These are phyloP conservation scores for Rhodotorula sp. DNA, from an alignment of 1,284 basidiomycete genomes.

Conservation along the genomic window DNA sequence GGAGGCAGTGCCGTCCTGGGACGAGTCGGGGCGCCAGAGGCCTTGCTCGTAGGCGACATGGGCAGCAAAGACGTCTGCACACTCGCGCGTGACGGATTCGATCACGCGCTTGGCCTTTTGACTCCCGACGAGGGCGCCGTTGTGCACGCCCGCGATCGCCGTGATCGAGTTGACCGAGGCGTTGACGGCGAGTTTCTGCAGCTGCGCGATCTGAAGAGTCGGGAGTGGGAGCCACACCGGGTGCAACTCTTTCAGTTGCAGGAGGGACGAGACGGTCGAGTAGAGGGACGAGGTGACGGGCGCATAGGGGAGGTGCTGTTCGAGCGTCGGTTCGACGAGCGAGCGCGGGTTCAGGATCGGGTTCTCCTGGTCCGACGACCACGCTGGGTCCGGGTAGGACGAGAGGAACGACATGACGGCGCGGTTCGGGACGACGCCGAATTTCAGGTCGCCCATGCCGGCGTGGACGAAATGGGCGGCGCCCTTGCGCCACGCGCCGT, in stretches of 20 bases:
- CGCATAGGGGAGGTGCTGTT: conserved; percentile 54
- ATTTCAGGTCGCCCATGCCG: conserved; percentile 68
- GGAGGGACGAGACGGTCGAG: conserved; percentile 66
- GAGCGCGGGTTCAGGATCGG: conserved; percentile 41
- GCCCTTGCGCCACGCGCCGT: conserved; percentile 61
- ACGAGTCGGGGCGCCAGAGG: conserved; percentile 16
- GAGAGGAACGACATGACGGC: conserved; percentile 42
- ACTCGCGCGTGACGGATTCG: conserved; percentile 42
- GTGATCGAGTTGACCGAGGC: conserved; percentile 84
- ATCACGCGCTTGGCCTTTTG: conserved; percentile 40
- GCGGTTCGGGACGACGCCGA: conserved; percentile 77
- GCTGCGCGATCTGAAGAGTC: conserved; percentile 67
- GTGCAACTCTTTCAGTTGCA: conserved; percentile 60
- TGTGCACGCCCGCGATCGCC: conserved; percentile 73
- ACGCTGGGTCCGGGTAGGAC: conserved; percentile 14
- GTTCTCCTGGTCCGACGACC: conserved; percentile 34
- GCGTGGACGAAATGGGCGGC: conserved; percentile 64
- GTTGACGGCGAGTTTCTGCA: conserved; percentile 82
- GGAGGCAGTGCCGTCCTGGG: not conserved
- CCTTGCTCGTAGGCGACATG: conserved; percentile 38
- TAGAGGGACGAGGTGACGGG: conserved; percentile 58
- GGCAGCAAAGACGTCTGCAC: conserved; percentile 41
- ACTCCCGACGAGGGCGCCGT: conserved; percentile 61
- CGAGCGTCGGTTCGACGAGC: conserved; percentile 53
- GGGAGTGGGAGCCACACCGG: conserved; percentile 68